Conservation (phyloP, 306 rosid species). For the Carpinus viminea region DNA sequence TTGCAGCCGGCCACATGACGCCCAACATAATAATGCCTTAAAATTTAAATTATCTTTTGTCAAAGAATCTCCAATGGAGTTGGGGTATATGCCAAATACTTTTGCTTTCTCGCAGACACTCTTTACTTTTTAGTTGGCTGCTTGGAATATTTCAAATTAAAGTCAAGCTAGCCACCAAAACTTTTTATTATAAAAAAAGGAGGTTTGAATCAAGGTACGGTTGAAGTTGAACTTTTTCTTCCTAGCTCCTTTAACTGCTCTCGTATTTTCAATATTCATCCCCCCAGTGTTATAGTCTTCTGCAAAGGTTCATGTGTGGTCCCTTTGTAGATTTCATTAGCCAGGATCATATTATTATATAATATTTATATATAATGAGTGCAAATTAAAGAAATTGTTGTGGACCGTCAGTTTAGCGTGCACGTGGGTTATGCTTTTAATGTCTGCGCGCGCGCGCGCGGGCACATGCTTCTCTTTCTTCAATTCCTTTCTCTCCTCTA, state of each 20-base stretch:
- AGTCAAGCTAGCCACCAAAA: not conserved
- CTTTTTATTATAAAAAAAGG: not conserved
- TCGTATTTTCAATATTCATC: not conserved
- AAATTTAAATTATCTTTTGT: too few species aligned
- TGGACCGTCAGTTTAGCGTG: too few species aligned
- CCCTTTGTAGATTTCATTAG: not conserved
- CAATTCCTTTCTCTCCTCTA: not conserved
- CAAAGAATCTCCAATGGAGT: not conserved
- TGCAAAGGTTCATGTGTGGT: not conserved
- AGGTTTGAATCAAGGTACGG: not conserved
- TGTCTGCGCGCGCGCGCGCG: not conserved
- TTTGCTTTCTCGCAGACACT: not conserved
- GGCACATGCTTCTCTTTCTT: not conserved
- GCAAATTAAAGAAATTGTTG: too few species aligned
- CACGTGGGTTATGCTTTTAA: not conserved
- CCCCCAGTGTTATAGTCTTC: not conserved
- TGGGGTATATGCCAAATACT: not conserved
- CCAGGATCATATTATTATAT: not conserved
- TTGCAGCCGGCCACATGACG: not conserved
- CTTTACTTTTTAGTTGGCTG: not conserved
- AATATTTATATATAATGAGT: too few species aligned
- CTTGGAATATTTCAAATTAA: not conserved
- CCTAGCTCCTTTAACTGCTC: not conserved
- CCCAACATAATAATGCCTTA: too few species aligned
- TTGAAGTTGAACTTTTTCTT: conserved; percentile 1